Conservation (phyloP, 495 filamentous ascomycete genomes). For the Penicillium arizonense region DNA sequence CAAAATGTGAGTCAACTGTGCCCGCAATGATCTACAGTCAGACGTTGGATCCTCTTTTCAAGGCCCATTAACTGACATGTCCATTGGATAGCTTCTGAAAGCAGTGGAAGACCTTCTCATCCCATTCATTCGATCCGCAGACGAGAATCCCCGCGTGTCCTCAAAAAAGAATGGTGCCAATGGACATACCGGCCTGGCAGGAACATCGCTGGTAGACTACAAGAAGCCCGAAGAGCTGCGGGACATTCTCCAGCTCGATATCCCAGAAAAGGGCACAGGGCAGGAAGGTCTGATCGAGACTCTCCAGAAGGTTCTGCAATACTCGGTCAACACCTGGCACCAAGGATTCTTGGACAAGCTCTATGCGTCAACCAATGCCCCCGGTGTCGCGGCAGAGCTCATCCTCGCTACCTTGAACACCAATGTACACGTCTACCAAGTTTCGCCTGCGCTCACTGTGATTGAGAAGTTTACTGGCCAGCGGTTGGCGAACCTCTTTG, state of each 20-base stretch:
- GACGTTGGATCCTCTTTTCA: background rate
- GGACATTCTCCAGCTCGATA: conserved; percentile 58
- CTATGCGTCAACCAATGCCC: conserved; percentile 82
- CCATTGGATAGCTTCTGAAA: conserved; percentile 59
- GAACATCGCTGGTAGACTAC: conserved; percentile 66
- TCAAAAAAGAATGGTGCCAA: conserved; percentile 48
- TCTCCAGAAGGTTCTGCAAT: conserved; percentile 65
- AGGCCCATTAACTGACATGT: background rate
- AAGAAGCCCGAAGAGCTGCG: conserved; percentile 69
- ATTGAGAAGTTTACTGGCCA: conserved; percentile 78
- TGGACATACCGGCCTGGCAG: conserved; percentile 40
- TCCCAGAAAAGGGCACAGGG: conserved; percentile 65
- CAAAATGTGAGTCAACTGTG: conserved; percentile 35
- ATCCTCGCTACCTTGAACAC: conserved; percentile 83
- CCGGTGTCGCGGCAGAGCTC: conserved; percentile 79
- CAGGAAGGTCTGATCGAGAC: conserved; percentile 68
- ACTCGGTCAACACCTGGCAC: conserved; percentile 95
- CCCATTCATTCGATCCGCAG: conserved; percentile 74
- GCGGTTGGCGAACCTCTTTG: conserved; percentile 71
- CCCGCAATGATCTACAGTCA: conserved; percentile 4
- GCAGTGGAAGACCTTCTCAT: conserved; percentile 73
- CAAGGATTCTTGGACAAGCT: conserved; percentile 93
- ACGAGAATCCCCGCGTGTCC: conserved; percentile 55
- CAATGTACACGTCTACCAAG: conserved; percentile 86
- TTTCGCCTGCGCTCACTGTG: conserved; percentile 82